Evolutionary conservation across 169 alveolate genomes (phyloP).

Genomic region (Eimeria zaria): DNA sequence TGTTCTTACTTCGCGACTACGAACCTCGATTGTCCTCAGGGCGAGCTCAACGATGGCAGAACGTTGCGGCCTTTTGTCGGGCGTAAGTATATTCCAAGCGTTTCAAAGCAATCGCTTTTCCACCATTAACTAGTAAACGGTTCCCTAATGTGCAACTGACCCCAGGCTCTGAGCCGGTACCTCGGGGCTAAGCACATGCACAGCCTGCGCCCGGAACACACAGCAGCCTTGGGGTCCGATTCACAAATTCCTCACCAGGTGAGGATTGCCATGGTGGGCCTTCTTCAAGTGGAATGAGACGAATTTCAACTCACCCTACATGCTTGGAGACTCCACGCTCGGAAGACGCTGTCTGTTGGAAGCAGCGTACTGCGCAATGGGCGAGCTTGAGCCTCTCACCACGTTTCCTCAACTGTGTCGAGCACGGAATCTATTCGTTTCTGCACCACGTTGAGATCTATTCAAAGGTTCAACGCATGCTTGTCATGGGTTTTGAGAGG

Average conservation of each 20-base stretch:
- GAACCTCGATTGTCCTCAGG: slow-evolving; percentile 29
- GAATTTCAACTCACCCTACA: background rate
- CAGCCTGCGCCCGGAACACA: slow-evolving; percentile 5
- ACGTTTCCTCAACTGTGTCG: background rate
- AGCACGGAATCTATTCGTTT: background rate
- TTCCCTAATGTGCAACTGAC: slow-evolving; percentile 1
- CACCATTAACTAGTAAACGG: background rate
- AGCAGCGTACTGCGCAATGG: background rate
- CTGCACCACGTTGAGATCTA: background rate
- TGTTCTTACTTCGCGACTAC: background rate
- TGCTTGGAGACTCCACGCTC: background rate
- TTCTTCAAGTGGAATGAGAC: background rate
- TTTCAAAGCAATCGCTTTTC: background rate
- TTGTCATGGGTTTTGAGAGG: background rate
- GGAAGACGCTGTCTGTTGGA: slow-evolving; percentile 9
- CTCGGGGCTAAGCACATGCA: slow-evolving; percentile 30
- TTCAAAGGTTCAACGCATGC: slow-evolving; percentile 11
- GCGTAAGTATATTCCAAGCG: background rate
- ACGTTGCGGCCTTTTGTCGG: background rate
- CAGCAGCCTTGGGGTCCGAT: background rate
- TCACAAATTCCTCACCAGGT: background rate
- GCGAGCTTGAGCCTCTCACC: background rate
- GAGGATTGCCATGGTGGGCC: background rate
- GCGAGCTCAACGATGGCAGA: slow-evolving; percentile 16
- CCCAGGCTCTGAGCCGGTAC: background rate